phyloP scores from a whole-genome alignment of 805 yeast genomes.

The Yarrowia hollandica region DNA sequence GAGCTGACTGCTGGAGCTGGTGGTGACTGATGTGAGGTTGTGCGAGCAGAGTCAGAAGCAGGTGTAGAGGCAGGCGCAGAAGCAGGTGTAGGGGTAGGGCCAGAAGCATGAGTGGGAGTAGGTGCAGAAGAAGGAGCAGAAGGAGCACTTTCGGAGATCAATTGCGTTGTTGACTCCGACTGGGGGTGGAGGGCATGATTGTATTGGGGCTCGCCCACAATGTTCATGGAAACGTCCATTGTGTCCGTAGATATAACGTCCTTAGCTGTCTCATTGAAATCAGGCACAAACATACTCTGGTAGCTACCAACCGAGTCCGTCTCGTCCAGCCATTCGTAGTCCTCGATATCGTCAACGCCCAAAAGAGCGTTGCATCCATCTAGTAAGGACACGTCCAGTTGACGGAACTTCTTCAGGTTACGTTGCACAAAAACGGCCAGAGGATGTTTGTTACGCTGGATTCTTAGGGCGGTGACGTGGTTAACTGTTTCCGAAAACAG shows the following conservation, averaged over 20 bases:
- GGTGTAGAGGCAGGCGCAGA: background rate
- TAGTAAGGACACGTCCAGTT: constrained; percentile 8
- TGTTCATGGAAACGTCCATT: background rate
- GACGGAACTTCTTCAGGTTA: constrained; percentile 8
- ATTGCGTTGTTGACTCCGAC: no score
- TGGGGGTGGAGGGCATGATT: no score
- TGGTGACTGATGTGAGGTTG: no score
- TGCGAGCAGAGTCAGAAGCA: background rate
- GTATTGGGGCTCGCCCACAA: no score
- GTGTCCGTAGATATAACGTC: background rate
- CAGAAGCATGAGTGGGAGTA: background rate
- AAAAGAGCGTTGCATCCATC: constrained; percentile 8
- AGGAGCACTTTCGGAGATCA: no score
- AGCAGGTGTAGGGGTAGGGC: background rate
- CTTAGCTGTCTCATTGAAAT: background rate
- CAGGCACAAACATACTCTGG: constrained; percentile 19
- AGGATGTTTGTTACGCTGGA: background rate
- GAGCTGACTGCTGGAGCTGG: no score
- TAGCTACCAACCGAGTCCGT: background rate
- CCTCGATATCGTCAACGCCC: constrained; percentile 15
- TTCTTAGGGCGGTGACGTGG: background rate
- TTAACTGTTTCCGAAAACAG: background rate
- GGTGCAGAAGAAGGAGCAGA: background rate
- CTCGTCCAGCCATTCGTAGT: constrained; percentile 24
- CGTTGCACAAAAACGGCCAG: constrained; percentile 15